Base-by-base conservation (phyloP, 192 early-diverging fungal genomes). In the Podila clonocystis region DNA sequence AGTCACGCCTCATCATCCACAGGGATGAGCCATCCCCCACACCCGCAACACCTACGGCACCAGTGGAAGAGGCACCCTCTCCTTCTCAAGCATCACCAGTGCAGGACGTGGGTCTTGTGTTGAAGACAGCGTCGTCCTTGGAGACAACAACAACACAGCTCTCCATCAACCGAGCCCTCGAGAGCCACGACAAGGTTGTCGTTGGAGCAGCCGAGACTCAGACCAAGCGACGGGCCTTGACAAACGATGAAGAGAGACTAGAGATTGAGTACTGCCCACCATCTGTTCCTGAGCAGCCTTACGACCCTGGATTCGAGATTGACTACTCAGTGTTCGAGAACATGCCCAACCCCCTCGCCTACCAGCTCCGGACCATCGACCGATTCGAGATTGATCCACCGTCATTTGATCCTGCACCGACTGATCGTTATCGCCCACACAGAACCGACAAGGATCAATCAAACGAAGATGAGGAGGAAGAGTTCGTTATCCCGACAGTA, bases 191-290 rank as follows among this genome's bases (percentile, higher is more conserved):
- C 6, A 80, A 73, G 58, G 60, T 80, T 19, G 58, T 80, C 17
- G 70, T 73, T 8, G 77, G 77, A 9, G 52, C 62, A 5, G 77
- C 77, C 13, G 66, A 80, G 2, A 33, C 60, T 2, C 36, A 72
- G 11, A 80, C 65, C 19, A 80, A 80, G 58, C 65, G 77, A 20
- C 26, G 77, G 11, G 77, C 77, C 34, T 58, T 80, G 20, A 60
- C 45, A 4, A 80, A 80, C 50, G 55, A 69, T 3, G 77, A 80
- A 3, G 70, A 80, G 17, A 28, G 28, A 30, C 41, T 62, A 26
- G 70, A 80, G 15, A 80, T 80, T 28, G 77, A 80, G 30, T 80
- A 80, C 57, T 71, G 68, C 29, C 77, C 77, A 12, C 77, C 70
- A 2, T 59, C 68, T 5, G 67, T 67, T 5, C 45, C 52, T 11